Percentiles rank a stretch among this genome's conserved stretches.
Evolutionary conservation across 352 stramenopile species (phyloP).

Genomic region (Blastocystis sp.): DNA sequence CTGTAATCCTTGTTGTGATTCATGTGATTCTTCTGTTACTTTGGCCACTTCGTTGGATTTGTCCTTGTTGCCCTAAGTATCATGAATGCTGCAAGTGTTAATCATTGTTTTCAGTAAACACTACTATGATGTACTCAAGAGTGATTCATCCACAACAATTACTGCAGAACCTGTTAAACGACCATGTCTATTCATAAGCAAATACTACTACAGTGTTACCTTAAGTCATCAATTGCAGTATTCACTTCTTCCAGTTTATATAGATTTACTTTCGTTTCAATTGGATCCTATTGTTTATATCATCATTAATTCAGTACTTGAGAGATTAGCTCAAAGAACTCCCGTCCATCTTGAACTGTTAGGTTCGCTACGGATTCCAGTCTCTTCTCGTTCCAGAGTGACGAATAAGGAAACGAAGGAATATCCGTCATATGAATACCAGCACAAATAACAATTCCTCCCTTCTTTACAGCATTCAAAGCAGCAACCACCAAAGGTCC

Average conservation of each 20-base stretch:
- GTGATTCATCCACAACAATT: constrained; percentile 34
- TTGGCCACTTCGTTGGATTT: neutral
- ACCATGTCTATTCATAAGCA: constrained; percentile 17
- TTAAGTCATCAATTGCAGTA: constrained; percentile 47
- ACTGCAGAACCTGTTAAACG: constrained; percentile 48
- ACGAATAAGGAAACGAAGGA: constrained; percentile 42
- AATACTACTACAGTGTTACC: neutral
- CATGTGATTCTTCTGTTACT: neutral
- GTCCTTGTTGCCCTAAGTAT: neutral
- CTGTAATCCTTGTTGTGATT: neutral
- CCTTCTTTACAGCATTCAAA: constrained; percentile 41
- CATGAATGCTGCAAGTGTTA: neutral
- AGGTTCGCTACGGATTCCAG: constrained; percentile 57
- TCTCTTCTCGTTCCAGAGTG: constrained; percentile 45
- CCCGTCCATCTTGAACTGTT: constrained; percentile 48
- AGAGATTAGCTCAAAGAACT: constrained; percentile 52
- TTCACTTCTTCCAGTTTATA: constrained; percentile 56
- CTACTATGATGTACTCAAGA: neutral
- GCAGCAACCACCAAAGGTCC: neutral
- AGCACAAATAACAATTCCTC: constrained; percentile 56
- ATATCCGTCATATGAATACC: constrained; percentile 59
- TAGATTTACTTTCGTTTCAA: constrained; percentile 33
- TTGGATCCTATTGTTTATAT: neutral
- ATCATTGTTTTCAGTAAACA: constrained; percentile 24
- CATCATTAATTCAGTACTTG: neutral